A percentile compares a stretch with the other conserved stretches of the same genome.
phyloP scores from a whole-genome alignment of 345 rosid genomes.

The Lagerstroemia speciosa region DNA sequence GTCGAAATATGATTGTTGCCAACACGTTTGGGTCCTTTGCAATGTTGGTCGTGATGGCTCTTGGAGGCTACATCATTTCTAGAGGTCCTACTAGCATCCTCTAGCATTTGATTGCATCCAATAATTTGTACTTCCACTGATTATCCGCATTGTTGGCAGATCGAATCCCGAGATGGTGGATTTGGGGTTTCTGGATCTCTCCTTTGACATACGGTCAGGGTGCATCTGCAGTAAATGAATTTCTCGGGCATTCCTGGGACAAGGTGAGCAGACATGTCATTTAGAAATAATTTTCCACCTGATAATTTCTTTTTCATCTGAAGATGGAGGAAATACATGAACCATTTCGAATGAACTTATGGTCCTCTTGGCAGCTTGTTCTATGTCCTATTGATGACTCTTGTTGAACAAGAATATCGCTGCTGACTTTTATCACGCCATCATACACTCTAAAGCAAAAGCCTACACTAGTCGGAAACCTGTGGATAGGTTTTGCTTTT shows the following conservation, averaged over 20 bases:
- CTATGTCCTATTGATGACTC: neutral
- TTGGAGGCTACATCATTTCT: conserved; percentile 90
- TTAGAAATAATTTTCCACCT: neutral
- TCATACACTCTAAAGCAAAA: too few species aligned
- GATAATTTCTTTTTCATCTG: neutral
- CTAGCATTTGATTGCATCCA: neutral
- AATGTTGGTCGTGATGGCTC: conserved; percentile 94
- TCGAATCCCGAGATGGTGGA: conserved; percentile 88
- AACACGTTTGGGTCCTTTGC: conserved; percentile 98
- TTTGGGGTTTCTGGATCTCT: conserved; percentile 98
- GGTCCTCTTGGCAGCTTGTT: neutral
- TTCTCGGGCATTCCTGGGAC: conserved; percentile 84
- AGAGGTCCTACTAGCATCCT: conserved; percentile 43
- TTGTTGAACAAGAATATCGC: neutral
- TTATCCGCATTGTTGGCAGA: conserved; percentile 41
- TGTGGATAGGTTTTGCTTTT: neutral
- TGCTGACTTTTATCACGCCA: neutral
- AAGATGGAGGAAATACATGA: neutral
- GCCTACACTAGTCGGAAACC: neutral
- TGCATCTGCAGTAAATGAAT: conserved; percentile 93
- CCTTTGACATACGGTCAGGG: conserved; percentile 95
- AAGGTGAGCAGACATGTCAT: conserved; percentile 41
- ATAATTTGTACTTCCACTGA: conserved; percentile 11
- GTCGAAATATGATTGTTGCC: conserved; percentile 91
- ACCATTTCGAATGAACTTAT: neutral